These are phyloP conservation scores for Trichomonascaceae sp. DNA, from an alignment of 1,139 yeast species.

Conservation along the genomic window DNA sequence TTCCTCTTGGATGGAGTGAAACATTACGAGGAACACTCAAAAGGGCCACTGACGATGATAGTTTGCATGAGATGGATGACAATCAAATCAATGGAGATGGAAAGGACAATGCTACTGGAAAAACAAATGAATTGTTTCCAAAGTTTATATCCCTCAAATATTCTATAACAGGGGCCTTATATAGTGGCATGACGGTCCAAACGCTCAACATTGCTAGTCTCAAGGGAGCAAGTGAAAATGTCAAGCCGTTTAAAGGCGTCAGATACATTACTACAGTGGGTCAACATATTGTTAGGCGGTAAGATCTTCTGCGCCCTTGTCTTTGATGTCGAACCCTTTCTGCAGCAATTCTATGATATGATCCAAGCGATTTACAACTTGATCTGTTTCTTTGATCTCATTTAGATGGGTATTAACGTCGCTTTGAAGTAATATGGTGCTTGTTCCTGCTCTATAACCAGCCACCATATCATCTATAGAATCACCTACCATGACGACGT, in stretches of 20 bases:
- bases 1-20: constrained; percentile 63
- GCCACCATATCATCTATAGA: constrained; percentile 59
- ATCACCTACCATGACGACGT: constrained; percentile 63
- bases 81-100: constrained; percentile 7
- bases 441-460: constrained; percentile 53
- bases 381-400: constrained; percentile 38
- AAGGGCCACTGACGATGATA: constrained; percentile 18
- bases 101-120: constrained; percentile 4
- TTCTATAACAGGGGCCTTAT: constrained; percentile 59
- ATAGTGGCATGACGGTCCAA: constrained; percentile 71
- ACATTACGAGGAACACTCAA: constrained; percentile 55
- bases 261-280: constrained; percentile 69
- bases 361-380: constrained; percentile 35
- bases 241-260: constrained; percentile 88
- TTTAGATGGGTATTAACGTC: constrained; percentile 40
- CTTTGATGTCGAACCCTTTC: constrained; percentile 31
- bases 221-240: constrained; percentile 54
- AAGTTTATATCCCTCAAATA: constrained; percentile 49
- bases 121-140: constrained; percentile 39
- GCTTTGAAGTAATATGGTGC: constrained; percentile 46
- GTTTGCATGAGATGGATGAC: constrained; percentile 13
- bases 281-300: constrained; percentile 46
- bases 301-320: constrained; percentile 6
- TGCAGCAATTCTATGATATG: constrained; percentile 39
- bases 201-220: constrained; percentile 54